phyloP scores from a whole-genome alignment of 1,284 basidiomycete genomes.

The Trametes versicolor region DNA sequence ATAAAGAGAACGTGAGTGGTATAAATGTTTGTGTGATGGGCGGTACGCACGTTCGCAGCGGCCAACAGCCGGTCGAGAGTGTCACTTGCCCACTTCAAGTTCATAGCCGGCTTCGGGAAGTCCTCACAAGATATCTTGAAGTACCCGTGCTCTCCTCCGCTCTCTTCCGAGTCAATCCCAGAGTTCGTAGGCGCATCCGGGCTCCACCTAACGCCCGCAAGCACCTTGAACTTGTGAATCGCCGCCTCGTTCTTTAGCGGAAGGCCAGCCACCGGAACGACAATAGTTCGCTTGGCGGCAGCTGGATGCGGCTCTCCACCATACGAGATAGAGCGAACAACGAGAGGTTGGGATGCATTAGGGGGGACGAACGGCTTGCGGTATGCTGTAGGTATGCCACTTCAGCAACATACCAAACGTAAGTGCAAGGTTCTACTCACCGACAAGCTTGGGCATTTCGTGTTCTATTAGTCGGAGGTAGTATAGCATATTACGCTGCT shows the following conservation, averaged over 20 bases:
- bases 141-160: slow-evolving; percentile 72
- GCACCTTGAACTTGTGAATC: slow-evolving; percentile 80
- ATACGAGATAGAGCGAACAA: slow-evolving; percentile 81
- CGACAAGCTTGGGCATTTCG: slow-evolving; percentile 84
- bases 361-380: slow-evolving; percentile 81
- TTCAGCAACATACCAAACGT: slow-evolving; percentile 20
- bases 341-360: slow-evolving; percentile 62
- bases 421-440: slow-evolving; percentile 55
- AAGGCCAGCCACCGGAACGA: slow-evolving; percentile 77
- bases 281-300: slow-evolving; percentile 73
- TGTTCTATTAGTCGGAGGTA: slow-evolving; percentile 86
- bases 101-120: slow-evolving; percentile 81
- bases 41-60: slow-evolving; percentile 78
- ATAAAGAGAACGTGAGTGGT: slow-evolving; percentile 14
- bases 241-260: slow-evolving; percentile 71
- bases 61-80: slow-evolving; percentile 74
- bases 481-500: slow-evolving; percentile 75
- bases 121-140: slow-evolving; percentile 89
- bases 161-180: slow-evolving; percentile 57
- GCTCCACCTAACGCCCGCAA: slow-evolving; percentile 87
- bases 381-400: slow-evolving; percentile 59
- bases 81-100: slow-evolving; percentile 89
- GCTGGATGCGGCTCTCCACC: slow-evolving; percentile 79
- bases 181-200: slow-evolving; percentile 74
- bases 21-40: neutral